Conservation (phyloP, 1,284 basidiomycete species). For the Rhodotorula sp. region DNA sequence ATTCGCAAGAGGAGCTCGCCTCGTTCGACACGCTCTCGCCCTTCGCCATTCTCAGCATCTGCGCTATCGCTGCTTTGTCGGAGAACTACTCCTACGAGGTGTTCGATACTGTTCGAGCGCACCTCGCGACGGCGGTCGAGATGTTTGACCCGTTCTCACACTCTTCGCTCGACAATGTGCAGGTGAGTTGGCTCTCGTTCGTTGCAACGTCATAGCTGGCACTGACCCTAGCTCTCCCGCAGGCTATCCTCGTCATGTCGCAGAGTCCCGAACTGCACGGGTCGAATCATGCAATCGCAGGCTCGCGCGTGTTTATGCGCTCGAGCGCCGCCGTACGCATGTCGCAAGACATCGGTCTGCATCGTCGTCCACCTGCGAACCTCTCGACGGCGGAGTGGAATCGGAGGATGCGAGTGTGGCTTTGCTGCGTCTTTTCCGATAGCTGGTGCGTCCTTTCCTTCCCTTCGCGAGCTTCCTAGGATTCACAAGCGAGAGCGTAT, state of each 20-base stretch:
- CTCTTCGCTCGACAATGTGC: not conserved
- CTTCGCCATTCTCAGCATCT: not conserved
- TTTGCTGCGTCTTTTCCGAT: not conserved
- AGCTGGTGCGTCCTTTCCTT: not conserved
- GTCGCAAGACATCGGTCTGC: not conserved
- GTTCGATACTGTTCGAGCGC: not conserved
- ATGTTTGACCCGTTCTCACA: not conserved
- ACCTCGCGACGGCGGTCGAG: slow-evolving; percentile 2
- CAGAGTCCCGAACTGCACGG: not conserved
- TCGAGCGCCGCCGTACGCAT: not conserved
- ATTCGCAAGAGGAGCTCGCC: not conserved
- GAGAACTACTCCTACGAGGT: not conserved
- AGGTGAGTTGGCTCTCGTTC: not conserved
- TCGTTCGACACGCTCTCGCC: not conserved
- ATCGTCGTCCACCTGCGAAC: not conserved
- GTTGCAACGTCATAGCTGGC: no score
- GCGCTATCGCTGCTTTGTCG: not conserved
- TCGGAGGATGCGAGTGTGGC: not conserved
- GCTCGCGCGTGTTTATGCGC: slow-evolving; percentile 1
- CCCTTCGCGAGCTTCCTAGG: no score
- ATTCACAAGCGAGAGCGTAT: no score
- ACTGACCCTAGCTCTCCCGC: no score
- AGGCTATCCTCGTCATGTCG: not conserved
- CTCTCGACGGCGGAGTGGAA: not conserved
- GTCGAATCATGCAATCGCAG: not conserved